These are phyloP conservation scores for Phoma sp. DNA, from an alignment of 2,329 filamentous ascomycete species.

Conservation along the genomic window DNA sequence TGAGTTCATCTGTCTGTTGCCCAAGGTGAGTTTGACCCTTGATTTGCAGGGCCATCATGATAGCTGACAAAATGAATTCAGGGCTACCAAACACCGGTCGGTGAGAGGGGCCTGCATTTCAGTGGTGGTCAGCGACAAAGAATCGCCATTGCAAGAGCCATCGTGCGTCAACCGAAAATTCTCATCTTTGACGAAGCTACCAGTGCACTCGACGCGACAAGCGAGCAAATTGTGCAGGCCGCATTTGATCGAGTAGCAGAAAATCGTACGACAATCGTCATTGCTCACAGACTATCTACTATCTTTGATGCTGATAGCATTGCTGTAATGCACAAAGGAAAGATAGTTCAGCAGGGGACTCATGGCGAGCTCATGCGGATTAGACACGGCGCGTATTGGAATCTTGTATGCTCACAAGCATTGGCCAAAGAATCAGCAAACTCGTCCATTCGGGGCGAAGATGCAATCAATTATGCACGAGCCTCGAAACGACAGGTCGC, in stretches of 20 bases:
- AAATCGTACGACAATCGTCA: constrained; percentile 89
- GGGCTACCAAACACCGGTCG: constrained; percentile 89
- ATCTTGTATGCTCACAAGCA: constrained; percentile 72
- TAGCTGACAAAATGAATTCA: background rate
- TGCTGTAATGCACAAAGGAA: constrained; percentile 72
- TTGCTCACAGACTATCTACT: constrained; percentile 90
- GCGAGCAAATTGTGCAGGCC: constrained; percentile 89
- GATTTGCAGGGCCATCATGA: background rate
- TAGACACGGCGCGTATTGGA: constrained; percentile 66
- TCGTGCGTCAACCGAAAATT: constrained; percentile 61
- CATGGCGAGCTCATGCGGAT: constrained; percentile 70
- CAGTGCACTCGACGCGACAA: constrained; percentile 88
- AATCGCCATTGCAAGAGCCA: constrained; percentile 59
- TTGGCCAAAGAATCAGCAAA: constrained; percentile 68
- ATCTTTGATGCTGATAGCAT: constrained; percentile 82
- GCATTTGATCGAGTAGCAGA: constrained; percentile 82
- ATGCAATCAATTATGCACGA: constrained; percentile 4
- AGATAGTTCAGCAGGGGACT: constrained; percentile 72
- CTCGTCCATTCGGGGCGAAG: background rate
- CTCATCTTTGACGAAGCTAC: constrained; percentile 93
- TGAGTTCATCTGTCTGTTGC: constrained; percentile 77
- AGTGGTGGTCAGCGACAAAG: constrained; percentile 68
- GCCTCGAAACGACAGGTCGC: constrained; percentile 44
- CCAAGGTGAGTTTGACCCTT: constrained; percentile 47
- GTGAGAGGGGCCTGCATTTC: constrained; percentile 70